Evolutionary conservation across 106 monocot genomes (phyloP).

Genomic region (Alisma plantagoaquatica): DNA sequence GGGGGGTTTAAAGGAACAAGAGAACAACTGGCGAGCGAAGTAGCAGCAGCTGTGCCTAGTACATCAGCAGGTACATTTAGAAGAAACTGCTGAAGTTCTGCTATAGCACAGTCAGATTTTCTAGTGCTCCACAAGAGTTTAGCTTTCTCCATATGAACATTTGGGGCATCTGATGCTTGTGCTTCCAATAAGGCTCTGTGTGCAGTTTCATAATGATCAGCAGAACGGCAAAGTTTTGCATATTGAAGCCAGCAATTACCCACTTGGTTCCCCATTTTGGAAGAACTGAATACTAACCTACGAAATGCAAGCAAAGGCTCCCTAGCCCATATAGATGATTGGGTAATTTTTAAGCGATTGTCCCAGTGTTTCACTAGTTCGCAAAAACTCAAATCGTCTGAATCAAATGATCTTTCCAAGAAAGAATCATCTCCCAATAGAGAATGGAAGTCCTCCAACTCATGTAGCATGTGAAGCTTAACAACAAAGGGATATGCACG

Average conservation of each 20-base stretch:
- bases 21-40: conserved; percentile 64
- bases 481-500: conserved; percentile 96
- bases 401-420: conserved; percentile 45
- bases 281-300: conserved; percentile 70
- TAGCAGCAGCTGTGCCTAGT: conserved; percentile 46
- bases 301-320: conserved; percentile 92
- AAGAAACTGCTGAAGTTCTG: conserved; percentile 89
- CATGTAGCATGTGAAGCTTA: conserved; percentile 90
- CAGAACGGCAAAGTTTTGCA: conserved; percentile 90
- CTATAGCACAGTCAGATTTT: conserved; percentile 82
- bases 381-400: conserved; percentile 50
- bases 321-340: conserved; percentile 89
- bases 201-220: conserved; percentile 93
- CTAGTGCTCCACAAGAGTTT: conserved; percentile 85
- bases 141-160: conserved; percentile 88
- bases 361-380: conserved; percentile 87
- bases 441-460: conserved; percentile 76
- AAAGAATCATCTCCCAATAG: conserved; percentile 71
- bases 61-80: conserved; percentile 72
- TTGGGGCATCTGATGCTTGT: conserved; percentile 71
- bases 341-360: conserved; percentile 71
- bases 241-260: conserved; percentile 99
- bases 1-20: conserved; percentile 74
- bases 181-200: conserved; percentile 93
- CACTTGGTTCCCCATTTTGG: conserved; percentile 55